These are phyloP conservation scores for Didymella lethalis DNA, from an alignment of 2,329 filamentous ascomycete species.

Conservation along the genomic window DNA sequence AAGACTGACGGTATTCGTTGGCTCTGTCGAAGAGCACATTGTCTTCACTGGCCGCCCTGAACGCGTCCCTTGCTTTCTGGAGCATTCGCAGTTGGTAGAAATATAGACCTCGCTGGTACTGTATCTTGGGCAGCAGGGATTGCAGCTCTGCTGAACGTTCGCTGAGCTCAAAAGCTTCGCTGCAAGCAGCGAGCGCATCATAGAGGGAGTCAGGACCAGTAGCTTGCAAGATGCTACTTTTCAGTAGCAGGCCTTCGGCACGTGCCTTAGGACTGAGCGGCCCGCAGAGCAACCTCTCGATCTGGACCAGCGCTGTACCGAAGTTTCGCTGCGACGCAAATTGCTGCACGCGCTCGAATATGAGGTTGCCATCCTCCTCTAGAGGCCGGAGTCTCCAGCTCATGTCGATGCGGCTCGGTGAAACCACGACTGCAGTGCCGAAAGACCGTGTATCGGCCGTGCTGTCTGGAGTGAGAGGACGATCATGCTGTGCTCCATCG, in stretches of 20 bases:
- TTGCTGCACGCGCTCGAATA: constrained; percentile 33
- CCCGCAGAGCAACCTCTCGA: constrained; percentile 38
- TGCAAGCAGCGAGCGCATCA: constrained; percentile 44
- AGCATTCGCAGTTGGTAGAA: constrained; percentile 36
- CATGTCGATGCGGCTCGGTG: constrained; percentile 7
- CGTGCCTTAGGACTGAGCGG: constrained; percentile 37
- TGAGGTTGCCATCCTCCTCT: constrained; percentile 21
- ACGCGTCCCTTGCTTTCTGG: constrained; percentile 33
- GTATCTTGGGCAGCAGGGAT: constrained; percentile 34
- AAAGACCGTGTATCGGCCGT: constrained; percentile 13
- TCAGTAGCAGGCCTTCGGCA: constrained; percentile 41
- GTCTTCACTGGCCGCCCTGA: constrained; percentile 23
- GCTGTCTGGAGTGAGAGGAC: not conserved
- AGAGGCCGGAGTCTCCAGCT: constrained; percentile 13
- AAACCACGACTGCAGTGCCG: constrained; percentile 27
- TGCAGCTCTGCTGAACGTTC: constrained; percentile 32
- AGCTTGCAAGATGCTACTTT: constrained; percentile 37
- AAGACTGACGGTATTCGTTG: constrained; percentile 26
- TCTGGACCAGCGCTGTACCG: constrained; percentile 33
- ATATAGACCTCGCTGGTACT: constrained; percentile 38
- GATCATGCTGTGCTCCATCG: constrained; percentile 5
- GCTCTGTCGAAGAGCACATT: constrained; percentile 24
- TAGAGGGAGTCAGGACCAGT: constrained; percentile 35
- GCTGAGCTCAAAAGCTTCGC: constrained; percentile 43
- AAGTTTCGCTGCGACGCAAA: constrained; percentile 31